phyloP scores from a whole-genome alignment of 148 eudicot species.

The Rhododendron mucronatum region DNA sequence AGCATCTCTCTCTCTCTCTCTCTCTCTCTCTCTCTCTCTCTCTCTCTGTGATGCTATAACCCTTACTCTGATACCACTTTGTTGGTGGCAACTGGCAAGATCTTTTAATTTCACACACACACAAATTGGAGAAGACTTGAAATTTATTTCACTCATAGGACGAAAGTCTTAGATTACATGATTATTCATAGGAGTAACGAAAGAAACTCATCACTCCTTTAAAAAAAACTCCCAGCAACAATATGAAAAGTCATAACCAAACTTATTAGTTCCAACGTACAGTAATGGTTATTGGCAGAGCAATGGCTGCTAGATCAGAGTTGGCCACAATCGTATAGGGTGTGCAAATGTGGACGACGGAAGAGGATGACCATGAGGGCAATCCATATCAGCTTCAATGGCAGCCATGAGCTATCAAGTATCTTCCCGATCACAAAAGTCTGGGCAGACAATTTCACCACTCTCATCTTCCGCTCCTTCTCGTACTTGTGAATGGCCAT shows the following conservation, averaged over 20 bases:
- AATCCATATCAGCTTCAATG: slow-evolving; percentile 5
- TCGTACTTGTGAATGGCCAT: slow-evolving; percentile 1
- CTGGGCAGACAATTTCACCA: background rate
- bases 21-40: no score
- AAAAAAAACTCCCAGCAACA: no score
- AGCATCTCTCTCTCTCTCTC: background rate
- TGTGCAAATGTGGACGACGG: background rate
- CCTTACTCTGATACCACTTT: background rate
- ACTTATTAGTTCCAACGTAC: no score
- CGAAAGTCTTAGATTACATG: background rate
- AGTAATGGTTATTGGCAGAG: background rate
- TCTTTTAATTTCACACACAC: no score
- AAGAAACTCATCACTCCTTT: no score
- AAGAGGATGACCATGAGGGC: slow-evolving; percentile 8
- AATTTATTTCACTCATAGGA: background rate
- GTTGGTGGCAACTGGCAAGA: background rate
- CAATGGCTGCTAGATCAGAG: background rate
- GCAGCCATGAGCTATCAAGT: slow-evolving; percentile 1
- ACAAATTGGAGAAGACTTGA: background rate
- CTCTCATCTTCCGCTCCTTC: slow-evolving; percentile 12
- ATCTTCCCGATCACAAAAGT: slow-evolving; percentile 15
- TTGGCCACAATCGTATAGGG: slow-evolving; percentile 15
- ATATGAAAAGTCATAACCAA: no score
- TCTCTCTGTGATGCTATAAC: background rate
- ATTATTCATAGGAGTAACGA: background rate